Evolutionary conservation across 768 basidiomycete species (phyloP).

Genomic region (Harrya chromipes): DNA sequence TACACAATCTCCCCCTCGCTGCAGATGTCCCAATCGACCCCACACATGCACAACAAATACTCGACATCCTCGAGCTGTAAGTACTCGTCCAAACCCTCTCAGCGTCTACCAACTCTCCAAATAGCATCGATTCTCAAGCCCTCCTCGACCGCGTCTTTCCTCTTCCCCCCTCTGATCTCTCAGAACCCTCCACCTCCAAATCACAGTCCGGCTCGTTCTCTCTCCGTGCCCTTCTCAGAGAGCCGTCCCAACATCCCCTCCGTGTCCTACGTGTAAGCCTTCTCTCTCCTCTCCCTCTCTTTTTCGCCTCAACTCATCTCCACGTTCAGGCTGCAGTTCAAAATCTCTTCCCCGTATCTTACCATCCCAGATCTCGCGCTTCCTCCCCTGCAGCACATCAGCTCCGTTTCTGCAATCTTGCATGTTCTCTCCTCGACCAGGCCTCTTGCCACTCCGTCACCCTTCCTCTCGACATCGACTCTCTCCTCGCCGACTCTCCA

Average conservation of each 20-base stretch:
- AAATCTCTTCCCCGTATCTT: constrained; percentile 65
- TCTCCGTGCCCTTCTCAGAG: constrained; percentile 54
- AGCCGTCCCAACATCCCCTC: constrained; percentile 52
- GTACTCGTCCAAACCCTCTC: constrained; percentile 11
- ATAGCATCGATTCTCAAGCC: constrained; percentile 68
- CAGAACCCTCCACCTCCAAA: constrained; percentile 41
- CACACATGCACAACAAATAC: constrained; percentile 49
- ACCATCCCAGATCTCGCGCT: constrained; percentile 59
- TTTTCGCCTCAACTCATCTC: constrained; percentile 2
- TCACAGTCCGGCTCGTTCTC: constrained; percentile 38
- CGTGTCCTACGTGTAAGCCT: constrained; percentile 51
- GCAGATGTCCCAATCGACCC: constrained; percentile 48
- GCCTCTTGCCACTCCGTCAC: constrained; percentile 50
- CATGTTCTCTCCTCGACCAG: constrained; percentile 68
- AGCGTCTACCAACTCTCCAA: constrained; percentile 1
- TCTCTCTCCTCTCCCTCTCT: constrained; percentile 18
- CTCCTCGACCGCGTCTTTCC: constrained; percentile 80
- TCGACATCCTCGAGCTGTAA: constrained; percentile 58
- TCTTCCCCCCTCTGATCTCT: constrained; percentile 38
- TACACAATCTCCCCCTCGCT: constrained; percentile 33
- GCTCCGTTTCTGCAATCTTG: constrained; percentile 70
- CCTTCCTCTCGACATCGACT: constrained; percentile 45
- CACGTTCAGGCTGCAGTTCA: constrained; percentile 56
- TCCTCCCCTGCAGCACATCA: constrained; percentile 68
- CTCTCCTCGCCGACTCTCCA: constrained; percentile 36